Base-by-base conservation (phyloP, 148 eudicot genomes). In the Chenopodium album region DNA sequence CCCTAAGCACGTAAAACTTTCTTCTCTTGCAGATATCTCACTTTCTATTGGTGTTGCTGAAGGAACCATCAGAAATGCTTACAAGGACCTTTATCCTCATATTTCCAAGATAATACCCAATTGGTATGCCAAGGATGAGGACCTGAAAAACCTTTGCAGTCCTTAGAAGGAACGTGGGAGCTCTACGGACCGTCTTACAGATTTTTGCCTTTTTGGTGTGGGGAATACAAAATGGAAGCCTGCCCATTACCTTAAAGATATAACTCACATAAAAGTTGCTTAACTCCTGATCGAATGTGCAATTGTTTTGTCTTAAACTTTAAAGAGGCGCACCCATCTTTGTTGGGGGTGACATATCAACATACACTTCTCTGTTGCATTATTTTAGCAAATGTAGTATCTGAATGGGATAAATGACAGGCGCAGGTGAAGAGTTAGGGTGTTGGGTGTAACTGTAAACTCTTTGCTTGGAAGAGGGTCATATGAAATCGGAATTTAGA, bases 31-130 rank as follows among this genome's bases (percentile, higher is more conserved):
- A 95, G 98, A 95, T 87, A 86, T 95, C 54, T 92, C 94, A 48
- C 82, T 85, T n/a, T 94, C 97, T 41, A 95, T 94, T 29, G 97
- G 97, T 72, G 98, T 95, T 79, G 98, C 98, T 0, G 96, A 95
- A 88, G 98, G 97, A 78, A 95, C 98, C 7, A 93, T 95, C 65
- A 85, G 94, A 84, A 95, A 93, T 66, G 89, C 95, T 3, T 95
- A 87, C 87, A 95, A 91, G 82, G 98, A 95, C 85, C 91, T 95
- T 37, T 86, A 90, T 46, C 96, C 96, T 48, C 98, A 95, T 44
- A 86, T 91, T 31, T 84, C 91, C 1, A 91, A 88, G 83, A 95
- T 95, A 23, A 92, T 95, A 62, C 98, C 98, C 0, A 82, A 73
- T 60, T 93, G 97, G 98, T 93, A 92, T 80, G 96, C 98, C 9